Evolutionary conservation across 495 filamentous ascomycete genomes (phyloP), one percentile per base, ranked within the genome.

Genomic region (Penicillium psychrofluorescens): DNA sequence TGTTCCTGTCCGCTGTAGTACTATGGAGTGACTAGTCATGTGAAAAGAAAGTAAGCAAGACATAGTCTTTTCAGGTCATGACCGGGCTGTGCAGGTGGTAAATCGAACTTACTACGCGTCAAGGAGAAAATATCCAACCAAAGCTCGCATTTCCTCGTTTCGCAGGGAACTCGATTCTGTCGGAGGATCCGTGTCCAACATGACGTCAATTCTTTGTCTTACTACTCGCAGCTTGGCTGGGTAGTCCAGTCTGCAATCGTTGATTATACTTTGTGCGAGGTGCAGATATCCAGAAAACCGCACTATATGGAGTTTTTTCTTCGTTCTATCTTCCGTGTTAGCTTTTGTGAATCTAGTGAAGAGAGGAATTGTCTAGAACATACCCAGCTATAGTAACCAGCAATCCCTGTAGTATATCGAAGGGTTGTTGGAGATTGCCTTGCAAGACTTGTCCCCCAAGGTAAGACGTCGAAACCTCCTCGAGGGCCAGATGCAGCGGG

Each of bases 321-420:
- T 44, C 15, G 48, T 42, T 50, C 48, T 50, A 36, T 35, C 22
- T 31, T 29, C n/a, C 13, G 32, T 35, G 29, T 29, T 36, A 46
- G 12, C 44, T 37, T 41, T 41, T 33, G 31, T 33, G 31, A 33
- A 33, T 44, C 42, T 35, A 44, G 46, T 35, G 13, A 44, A 39
- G 32, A 36, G 29, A 27, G 42, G 39, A 34, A 22, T 28, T 45
- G 28, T 35, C 33, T 28, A 27, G 14, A 40, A 37, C 39, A 43
- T 50, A 50, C 48, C 48, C 48, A 29, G 48, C 38, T 35, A 50
- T 9, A n/a, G 39, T 41, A 13, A 50, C 34, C 11, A 50, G 29
- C 29, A 50, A 28, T 15, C 48, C 48, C 27, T 50, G 48, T 29
- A 50, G 11, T n/a, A 37, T 38, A 30, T 50, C 48, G 11, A 45